phyloP scores from a whole-genome alignment of 2,329 filamentous ascomycete species.

The Cordyceps farinosa region DNA sequence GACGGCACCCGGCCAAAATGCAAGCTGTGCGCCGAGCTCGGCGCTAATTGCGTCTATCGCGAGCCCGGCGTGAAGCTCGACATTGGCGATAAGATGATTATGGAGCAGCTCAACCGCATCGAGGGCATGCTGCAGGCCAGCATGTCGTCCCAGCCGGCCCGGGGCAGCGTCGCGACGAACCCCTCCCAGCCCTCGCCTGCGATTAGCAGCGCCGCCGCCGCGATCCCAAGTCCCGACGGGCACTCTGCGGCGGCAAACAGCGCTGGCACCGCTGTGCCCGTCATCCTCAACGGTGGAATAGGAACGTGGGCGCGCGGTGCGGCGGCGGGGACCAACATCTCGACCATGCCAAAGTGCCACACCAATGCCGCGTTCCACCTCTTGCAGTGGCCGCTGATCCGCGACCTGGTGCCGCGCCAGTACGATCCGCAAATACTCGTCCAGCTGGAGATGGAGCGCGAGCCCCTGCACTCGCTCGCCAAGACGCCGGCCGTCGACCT shows the following conservation, averaged over 20 bases:
- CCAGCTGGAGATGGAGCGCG: conserved; percentile 75
- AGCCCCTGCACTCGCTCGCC: conserved; percentile 66
- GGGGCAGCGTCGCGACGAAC: conserved; percentile 41
- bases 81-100: conserved; percentile 79
- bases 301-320: conserved; percentile 63
- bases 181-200: conserved; percentile 57
- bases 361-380: conserved; percentile 77
- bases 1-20: conserved; percentile 79
- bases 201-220: conserved; percentile 61
- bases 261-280: conserved; percentile 42
- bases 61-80: conserved; percentile 86
- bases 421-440: conserved; percentile 80
- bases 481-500: conserved; percentile 66
- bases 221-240: conserved; percentile 53
- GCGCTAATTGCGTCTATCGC: conserved; percentile 78
- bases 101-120: conserved; percentile 74
- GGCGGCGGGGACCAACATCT: conserved; percentile 61
- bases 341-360: conserved; percentile 81
- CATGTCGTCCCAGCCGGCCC: conserved; percentile 47
- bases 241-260: conserved; percentile 21
- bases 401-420: conserved; percentile 70
- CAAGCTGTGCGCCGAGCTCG: conserved; percentile 76
- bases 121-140: conserved; percentile 74
- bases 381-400: conserved; percentile 76
- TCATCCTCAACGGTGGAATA: conserved; percentile 61